Evolutionary conservation across 371 early-diverging fungal genomes (phyloP).

Genomic region (Syncephalastrum contaminatum): DNA sequence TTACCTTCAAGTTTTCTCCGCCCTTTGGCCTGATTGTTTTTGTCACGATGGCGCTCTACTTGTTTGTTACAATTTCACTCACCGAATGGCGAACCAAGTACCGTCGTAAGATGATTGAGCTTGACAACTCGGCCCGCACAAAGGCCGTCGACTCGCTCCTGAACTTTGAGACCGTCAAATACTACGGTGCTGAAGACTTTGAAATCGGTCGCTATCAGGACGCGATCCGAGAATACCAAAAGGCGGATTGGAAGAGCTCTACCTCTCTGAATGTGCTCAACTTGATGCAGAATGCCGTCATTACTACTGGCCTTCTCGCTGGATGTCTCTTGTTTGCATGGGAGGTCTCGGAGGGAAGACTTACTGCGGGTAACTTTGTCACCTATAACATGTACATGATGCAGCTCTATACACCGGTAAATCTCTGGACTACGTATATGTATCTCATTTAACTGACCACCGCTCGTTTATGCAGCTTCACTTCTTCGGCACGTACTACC

Average conservation of each 20-base stretch:
- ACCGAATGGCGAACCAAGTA: conserved; percentile 93
- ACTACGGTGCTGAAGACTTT: conserved; percentile 75
- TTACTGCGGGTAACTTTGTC: conserved; percentile 87
- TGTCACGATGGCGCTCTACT: conserved; percentile 85
- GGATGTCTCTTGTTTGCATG: conserved; percentile 79
- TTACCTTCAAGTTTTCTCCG: conserved; percentile 70
- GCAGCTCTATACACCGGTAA: conserved; percentile 75
- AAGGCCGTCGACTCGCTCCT: conserved; percentile 90
- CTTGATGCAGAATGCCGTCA: conserved; percentile 81
- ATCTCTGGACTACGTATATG: background rate
- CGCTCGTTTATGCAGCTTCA: conserved; percentile 18
- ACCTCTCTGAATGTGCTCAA: conserved; percentile 79
- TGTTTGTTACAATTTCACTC: conserved; percentile 77
- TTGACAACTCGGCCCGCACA: conserved; percentile 74
- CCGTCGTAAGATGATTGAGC: conserved; percentile 71
- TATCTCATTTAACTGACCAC: background rate
- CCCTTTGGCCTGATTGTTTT: conserved; percentile 83
- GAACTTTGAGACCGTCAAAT: conserved; percentile 96
- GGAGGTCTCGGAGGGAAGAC: conserved; percentile 67
- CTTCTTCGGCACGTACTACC: conserved; percentile 49
- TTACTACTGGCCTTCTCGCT: conserved; percentile 76
- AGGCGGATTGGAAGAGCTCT: conserved; percentile 75
- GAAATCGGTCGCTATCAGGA: conserved; percentile 79
- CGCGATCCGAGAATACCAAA: conserved; percentile 76
- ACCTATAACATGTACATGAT: conserved; percentile 81